phyloP scores from a whole-genome alignment of 768 basidiomycete species.

The Gymnopilus dilepis region DNA sequence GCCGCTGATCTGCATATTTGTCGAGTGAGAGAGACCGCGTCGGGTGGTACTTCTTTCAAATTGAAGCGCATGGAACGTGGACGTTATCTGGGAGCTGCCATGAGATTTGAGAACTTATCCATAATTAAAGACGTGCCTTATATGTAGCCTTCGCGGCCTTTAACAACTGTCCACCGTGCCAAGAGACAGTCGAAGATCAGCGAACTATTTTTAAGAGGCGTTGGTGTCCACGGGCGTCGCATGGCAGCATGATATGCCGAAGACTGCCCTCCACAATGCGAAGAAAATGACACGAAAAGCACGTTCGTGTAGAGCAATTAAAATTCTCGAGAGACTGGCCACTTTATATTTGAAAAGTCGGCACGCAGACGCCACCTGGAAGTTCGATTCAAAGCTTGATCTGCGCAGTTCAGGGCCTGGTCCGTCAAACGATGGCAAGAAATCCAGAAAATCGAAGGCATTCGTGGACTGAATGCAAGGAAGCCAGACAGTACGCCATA shows the following conservation, averaged over 20 bases:
- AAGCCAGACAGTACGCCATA: no score
- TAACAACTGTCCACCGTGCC: constrained; percentile 2
- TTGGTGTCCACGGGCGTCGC: neutral
- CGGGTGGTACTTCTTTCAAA: neutral
- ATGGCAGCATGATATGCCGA: neutral
- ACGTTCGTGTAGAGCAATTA: neutral
- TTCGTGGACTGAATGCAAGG: no score
- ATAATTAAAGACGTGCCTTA: neutral
- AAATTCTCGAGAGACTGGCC: neutral
- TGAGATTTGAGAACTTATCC: neutral
- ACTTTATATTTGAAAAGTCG: no score
- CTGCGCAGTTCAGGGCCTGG: no score
- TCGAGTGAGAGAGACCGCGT: neutral
- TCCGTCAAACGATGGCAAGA: no score
- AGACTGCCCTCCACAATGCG: neutral
- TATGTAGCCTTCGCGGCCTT: neutral
- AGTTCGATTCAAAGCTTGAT: no score
- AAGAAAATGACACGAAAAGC: neutral
- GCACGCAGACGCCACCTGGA: no score
- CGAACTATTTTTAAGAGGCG: neutral
- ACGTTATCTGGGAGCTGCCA: constrained; percentile 3
- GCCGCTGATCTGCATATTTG: neutral
- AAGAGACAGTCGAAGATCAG: constrained; percentile 3
- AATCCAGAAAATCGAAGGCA: no score
- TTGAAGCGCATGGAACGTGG: neutral